Conservation (phyloP, 208 protist species). For the Leishmania gerbilli region DNA sequence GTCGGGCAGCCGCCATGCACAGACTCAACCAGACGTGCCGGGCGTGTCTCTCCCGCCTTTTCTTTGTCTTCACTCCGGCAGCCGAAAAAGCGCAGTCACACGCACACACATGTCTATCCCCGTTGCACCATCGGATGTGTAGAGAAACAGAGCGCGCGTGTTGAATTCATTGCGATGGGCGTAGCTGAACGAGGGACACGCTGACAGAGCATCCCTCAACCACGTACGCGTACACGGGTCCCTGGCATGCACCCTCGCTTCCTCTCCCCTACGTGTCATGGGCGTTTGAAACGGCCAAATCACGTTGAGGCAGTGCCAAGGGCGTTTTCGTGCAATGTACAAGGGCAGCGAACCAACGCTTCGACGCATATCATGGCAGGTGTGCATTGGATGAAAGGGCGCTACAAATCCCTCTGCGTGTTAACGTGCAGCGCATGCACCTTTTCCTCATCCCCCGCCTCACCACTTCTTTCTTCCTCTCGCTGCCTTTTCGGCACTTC, state of each 20-base stretch:
- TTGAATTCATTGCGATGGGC: neutral
- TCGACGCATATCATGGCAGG: neutral
- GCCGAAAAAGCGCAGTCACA: neutral
- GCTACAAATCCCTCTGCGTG: neutral
- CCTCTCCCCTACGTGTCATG: neutral
- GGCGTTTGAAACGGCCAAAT: neutral
- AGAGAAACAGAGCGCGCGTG: neutral
- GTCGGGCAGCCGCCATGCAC: neutral
- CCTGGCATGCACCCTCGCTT: neutral
- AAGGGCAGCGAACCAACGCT: neutral
- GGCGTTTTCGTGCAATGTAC: neutral
- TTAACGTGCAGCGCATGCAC: neutral
- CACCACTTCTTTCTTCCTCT: slow-evolving; percentile 1
- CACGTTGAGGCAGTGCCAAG: neutral
- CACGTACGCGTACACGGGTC: neutral
- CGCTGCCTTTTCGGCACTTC: neutral
- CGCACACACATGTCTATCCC: neutral
- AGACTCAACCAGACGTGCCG: neutral
- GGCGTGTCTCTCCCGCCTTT: neutral
- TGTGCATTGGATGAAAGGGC: neutral
- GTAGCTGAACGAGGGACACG: neutral
- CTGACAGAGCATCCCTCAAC: neutral
- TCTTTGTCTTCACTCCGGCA: neutral
- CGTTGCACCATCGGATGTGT: neutral
- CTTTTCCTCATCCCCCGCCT: neutral